Evolutionary conservation across 176 grass and related monocot species (phyloP), one percentile per base, ranked within the genome.

Genomic region (Avena atlantica): DNA sequence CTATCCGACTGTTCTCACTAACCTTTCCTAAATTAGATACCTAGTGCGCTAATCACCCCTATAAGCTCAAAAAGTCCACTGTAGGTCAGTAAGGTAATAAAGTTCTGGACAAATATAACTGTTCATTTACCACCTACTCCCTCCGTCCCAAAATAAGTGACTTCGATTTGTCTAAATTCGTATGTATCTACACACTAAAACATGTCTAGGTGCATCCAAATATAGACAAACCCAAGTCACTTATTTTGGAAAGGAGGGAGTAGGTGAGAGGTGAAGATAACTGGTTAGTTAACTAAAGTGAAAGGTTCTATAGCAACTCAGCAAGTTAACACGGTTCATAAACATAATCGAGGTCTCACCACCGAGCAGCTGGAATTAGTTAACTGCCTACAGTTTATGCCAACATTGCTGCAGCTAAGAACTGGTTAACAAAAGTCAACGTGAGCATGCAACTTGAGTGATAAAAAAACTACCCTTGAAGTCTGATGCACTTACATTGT

Each of bases 401-500:
- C 78, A 44, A 89, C 44, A 85, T 65, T 4, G 37, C 65, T 7
- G 17, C 66, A 75, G 31, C 59, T 19, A 45, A 79, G 34, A 52
- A 23, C 15, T 53, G 69, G 6, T 77, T 81, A 69, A 44, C 27
- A 81, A 12, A 59, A 42, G n/a, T 12, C 31, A 84, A 47, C 8
- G 60, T 1, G 68, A 80, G 27, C n/a, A 76, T 48, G 37, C 12
- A 74, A 50, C 10, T 24, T 61, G 16, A 77, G 44, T 13, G 6
- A 65, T 24, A 66, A 63, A 31, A 31, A 63, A 8, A 78, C 0
- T 31, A 3, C 53, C 0, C 27, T 76, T 85, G 23, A 81, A 42
- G 40, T 31, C n/a, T 37, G 37, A 81, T 55, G 59, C 74, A 92
- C 93, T 96, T 87, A 96, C 97, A 93, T 99, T 99, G 82, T 99